Conservation (phyloP, 805 yeast species). For the Torulaspora microellipsoides region DNA sequence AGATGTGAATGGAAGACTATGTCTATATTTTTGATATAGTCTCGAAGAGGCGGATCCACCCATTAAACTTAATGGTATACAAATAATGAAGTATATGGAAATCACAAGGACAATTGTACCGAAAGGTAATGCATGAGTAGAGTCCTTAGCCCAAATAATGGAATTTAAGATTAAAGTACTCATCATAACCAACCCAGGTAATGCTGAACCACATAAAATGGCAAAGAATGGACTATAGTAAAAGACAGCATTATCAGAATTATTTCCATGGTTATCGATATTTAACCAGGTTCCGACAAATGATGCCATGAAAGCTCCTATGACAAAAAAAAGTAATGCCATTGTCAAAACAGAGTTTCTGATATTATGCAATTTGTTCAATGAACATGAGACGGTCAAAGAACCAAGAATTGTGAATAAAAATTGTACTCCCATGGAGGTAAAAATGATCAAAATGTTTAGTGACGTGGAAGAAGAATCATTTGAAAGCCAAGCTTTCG, state of each 20-base stretch:
- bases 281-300: constrained; percentile 59
- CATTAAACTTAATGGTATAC: constrained; percentile 66
- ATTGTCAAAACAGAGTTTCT: constrained; percentile 64
- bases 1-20: background rate
- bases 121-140: constrained; percentile 74
- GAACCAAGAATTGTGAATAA: constrained; percentile 61
- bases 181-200: constrained; percentile 46
- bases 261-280: constrained; percentile 34
- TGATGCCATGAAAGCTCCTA: constrained; percentile 73
- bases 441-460: constrained; percentile 46
- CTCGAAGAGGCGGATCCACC: constrained; percentile 48
- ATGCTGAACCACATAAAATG: constrained; percentile 44
- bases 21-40: constrained; percentile 1
- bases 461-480: constrained; percentile 32
- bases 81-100: constrained; percentile 56
- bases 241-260: background rate
- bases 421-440: constrained; percentile 73
- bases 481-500: constrained; percentile 53
- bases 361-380: constrained; percentile 57
- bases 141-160: constrained; percentile 70
- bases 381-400: constrained; percentile 51
- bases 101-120: constrained; percentile 62
- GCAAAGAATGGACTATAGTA: constrained; percentile 28
- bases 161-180: constrained; percentile 55
- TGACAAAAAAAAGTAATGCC: constrained; percentile 54